Evolutionary conservation across 495 filamentous ascomycete species (phyloP).

Genomic region (Lophiotrema nucula): DNA sequence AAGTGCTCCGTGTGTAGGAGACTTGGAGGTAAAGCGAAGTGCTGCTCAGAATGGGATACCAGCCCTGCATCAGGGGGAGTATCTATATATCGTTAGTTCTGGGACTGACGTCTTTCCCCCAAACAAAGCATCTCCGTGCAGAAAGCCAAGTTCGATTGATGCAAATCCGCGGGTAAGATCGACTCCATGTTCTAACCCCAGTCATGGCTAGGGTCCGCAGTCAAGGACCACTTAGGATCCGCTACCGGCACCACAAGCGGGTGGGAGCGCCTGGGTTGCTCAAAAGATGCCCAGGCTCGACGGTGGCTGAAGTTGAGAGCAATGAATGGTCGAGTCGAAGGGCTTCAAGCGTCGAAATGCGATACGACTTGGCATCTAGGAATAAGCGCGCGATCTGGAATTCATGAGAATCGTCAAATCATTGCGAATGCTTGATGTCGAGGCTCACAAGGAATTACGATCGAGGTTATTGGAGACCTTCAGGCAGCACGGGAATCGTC

Average conservation of each 20-base stretch:
- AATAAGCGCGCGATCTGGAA: constrained; percentile 1
- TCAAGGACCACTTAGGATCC: neutral
- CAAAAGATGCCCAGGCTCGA: neutral
- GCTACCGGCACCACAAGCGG: neutral
- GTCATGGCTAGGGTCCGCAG: constrained; percentile 6
- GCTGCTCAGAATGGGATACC: neutral
- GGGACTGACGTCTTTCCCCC: neutral
- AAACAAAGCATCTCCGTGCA: constrained; percentile 14
- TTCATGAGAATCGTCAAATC: neutral
- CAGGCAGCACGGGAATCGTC: neutral
- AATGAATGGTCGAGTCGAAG: neutral
- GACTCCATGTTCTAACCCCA: neutral
- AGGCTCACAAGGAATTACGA: too few relatives aligned
- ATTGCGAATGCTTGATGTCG: neutral
- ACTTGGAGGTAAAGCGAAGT: neutral
- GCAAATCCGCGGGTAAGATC: constrained; percentile 17
- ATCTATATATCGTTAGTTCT: neutral
- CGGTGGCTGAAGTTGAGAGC: constrained; percentile 19
- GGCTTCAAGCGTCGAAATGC: neutral
- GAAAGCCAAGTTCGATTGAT: neutral
- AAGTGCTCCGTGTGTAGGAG: neutral
- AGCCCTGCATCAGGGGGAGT: too few relatives aligned
- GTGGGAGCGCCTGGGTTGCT: neutral
- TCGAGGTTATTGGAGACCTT: too few relatives aligned
- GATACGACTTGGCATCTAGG: constrained; percentile 9